These are phyloP conservation scores for Colletotrichum nymphaeae DNA, from an alignment of 2,329 filamentous ascomycete genomes.

Conservation along the genomic window DNA sequence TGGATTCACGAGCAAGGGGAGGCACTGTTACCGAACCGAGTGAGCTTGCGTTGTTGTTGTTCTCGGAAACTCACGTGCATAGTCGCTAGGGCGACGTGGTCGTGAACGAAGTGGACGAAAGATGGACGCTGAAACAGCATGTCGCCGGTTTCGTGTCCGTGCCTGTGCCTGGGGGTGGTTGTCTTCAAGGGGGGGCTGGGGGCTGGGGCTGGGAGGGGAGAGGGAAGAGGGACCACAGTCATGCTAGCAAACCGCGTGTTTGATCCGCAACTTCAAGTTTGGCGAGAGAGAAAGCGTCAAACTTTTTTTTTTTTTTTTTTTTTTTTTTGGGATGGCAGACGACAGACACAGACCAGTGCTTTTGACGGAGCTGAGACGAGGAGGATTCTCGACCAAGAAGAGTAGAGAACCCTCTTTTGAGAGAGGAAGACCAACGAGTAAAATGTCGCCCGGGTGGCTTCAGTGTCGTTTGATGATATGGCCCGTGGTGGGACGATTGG, in stretches of 20 bases:
- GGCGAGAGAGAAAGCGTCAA: slow-evolving; percentile 1
- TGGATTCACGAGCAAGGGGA: background rate
- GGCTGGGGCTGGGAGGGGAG: background rate
- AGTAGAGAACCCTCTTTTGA: background rate
- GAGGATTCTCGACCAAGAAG: background rate
- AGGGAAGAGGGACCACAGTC: background rate
- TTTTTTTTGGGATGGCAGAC: slow-evolving; percentile 27
- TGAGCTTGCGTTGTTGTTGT: background rate
- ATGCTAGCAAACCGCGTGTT: slow-evolving; percentile 20
- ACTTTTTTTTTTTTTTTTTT: background rate
- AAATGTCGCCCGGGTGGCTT: background rate
- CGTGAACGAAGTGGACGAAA: slow-evolving; percentile 20
- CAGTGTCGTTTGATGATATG: slow-evolving; percentile 18
- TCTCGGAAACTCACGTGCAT: background rate
- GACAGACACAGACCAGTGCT: background rate
- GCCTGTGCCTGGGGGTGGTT: background rate
- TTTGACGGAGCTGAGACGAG: slow-evolving; percentile 25
- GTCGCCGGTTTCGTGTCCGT: slow-evolving; percentile 32
- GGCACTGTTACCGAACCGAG: background rate
- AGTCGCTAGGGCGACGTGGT: slow-evolving; percentile 25
- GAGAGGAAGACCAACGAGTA: background rate
- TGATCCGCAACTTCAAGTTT: slow-evolving; percentile 28
- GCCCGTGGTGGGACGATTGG: slow-evolving; percentile 9
- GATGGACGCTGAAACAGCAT: slow-evolving; percentile 30
- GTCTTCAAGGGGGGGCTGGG: background rate